These are phyloP conservation scores for Diaporthe humulicola DNA, from an alignment of 2,329 filamentous ascomycete genomes.

Conservation along the genomic window DNA sequence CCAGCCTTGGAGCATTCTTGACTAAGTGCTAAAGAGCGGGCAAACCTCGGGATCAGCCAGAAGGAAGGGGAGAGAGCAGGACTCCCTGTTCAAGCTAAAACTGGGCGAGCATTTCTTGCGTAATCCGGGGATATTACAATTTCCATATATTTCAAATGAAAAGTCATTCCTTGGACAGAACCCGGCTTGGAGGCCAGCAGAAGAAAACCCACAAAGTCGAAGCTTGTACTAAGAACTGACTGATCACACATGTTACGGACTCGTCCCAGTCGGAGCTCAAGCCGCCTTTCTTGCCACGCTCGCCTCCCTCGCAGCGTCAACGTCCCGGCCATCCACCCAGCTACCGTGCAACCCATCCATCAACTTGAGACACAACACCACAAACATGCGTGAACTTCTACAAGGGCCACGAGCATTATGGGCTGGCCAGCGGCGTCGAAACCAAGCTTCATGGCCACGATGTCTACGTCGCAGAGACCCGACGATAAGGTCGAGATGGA, in stretches of 20 bases:
- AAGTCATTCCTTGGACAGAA: no score
- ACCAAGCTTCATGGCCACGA: neutral
- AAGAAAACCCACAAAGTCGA: neutral
- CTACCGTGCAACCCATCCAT: conserved; percentile 4
- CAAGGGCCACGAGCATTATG: neutral
- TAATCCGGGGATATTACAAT: neutral
- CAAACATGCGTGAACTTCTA: neutral
- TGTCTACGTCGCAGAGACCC: neutral
- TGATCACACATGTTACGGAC: neutral
- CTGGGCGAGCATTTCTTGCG: neutral
- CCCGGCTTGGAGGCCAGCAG: neutral
- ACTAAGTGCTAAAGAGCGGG: neutral
- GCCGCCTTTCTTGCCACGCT: neutral
- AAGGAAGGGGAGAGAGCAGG: neutral
- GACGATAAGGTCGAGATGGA: neutral
- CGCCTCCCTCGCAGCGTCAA: neutral
- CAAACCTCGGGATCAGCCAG: no score
- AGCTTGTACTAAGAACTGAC: neutral
- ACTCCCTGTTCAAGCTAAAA: neutral
- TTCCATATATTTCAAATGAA: no score
- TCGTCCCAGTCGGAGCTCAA: neutral
- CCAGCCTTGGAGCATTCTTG: neutral
- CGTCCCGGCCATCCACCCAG: conserved; percentile 1
- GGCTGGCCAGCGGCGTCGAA: neutral
- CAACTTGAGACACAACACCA: neutral